phyloP scores from a whole-genome alignment of 2,329 filamentous ascomycete species.

The Colletotrichum incanum region DNA sequence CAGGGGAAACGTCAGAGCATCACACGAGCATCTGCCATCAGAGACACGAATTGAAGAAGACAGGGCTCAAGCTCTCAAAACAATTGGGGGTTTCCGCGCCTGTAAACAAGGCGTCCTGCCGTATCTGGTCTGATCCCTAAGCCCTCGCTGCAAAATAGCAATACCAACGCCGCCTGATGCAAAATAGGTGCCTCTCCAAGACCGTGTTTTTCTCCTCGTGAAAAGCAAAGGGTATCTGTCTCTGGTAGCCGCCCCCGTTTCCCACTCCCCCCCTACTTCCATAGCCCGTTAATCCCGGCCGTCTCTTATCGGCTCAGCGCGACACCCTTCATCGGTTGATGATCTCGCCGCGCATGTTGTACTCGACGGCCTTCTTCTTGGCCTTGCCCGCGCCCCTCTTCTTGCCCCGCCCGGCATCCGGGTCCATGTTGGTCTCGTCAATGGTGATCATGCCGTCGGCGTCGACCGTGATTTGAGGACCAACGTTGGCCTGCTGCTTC shows the following conservation, averaged over 20 bases:
- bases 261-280: neutral
- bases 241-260: slow-evolving; percentile 6
- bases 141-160: neutral
- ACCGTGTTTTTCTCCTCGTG: slow-evolving; percentile 11
- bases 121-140: neutral
- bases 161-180: slow-evolving; percentile 19
- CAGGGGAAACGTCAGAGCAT: neutral
- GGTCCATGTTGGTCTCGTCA: slow-evolving; percentile 43
- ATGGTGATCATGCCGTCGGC: slow-evolving; percentile 44
- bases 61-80: neutral
- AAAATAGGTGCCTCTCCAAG: neutral
- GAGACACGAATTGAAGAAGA: neutral
- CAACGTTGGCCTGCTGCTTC: slow-evolving; percentile 25
- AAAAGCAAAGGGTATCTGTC: slow-evolving; percentile 20
- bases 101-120: neutral
- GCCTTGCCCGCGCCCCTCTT: slow-evolving; percentile 54
- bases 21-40: neutral
- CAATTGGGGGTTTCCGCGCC: neutral
- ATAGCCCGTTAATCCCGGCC: neutral
- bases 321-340: slow-evolving; percentile 26
- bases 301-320: neutral
- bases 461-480: slow-evolving; percentile 38
- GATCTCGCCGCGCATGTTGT: slow-evolving; percentile 46
- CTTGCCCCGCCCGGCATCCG: slow-evolving; percentile 45
- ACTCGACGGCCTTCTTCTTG: slow-evolving; percentile 52